Evolutionary conservation across 2,329 filamentous ascomycete genomes (phyloP).

Genomic region (Neobulgaria alba): DNA sequence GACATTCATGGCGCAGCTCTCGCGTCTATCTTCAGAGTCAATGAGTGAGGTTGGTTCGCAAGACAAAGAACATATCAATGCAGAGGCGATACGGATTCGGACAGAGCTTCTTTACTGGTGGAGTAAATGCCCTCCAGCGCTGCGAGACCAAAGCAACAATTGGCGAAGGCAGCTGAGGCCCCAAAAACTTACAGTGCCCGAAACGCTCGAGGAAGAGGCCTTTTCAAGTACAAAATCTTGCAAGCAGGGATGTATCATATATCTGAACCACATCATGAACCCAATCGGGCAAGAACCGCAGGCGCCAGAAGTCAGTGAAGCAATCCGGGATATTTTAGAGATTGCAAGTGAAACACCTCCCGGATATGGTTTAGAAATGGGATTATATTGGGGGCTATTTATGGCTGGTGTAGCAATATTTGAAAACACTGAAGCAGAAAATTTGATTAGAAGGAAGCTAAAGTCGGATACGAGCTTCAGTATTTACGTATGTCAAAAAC

Average conservation of each 20-base stretch:
- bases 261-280: constrained; percentile 24
- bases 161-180: constrained; percentile 22
- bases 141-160: constrained; percentile 23
- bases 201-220: constrained; percentile 25
- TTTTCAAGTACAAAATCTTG: constrained; percentile 25
- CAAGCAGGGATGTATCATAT: constrained; percentile 23
- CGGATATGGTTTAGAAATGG: constrained; percentile 27
- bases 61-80: constrained; percentile 13
- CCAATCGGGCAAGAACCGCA: constrained; percentile 17
- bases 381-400: constrained; percentile 26
- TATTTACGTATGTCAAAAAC: constrained; percentile 22
- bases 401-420: constrained; percentile 24
- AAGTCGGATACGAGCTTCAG: constrained; percentile 21
- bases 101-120: constrained; percentile 23
- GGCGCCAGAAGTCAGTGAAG: constrained; percentile 17
- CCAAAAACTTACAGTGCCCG: constrained; percentile 21
- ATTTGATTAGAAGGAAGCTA: constrained; percentile 22
- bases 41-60: constrained; percentile 14
- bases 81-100: constrained; percentile 13
- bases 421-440: constrained; percentile 21
- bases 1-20: constrained; percentile 24
- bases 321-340: constrained; percentile 22
- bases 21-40: constrained; percentile 22
- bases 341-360: constrained; percentile 25
- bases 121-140: constrained; percentile 14